Evolutionary conservation across 2,329 filamentous ascomycete species (phyloP), one percentile per base, ranked within the genome.

Genomic region (Ascochyta rabiei): DNA sequence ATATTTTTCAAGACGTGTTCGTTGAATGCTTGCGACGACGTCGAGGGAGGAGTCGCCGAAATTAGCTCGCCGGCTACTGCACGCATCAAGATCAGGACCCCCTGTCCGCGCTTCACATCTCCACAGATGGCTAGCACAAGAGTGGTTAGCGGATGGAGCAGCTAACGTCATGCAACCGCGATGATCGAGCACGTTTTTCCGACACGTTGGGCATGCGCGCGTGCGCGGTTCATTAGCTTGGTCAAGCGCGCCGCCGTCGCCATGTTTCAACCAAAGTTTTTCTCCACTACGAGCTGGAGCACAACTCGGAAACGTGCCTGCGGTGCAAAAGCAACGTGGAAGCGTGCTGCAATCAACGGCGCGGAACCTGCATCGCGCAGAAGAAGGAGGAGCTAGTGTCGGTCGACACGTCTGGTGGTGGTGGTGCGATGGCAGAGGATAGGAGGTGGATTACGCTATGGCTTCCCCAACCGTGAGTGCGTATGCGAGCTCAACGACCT

Each of bases 391-490:
- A 30, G 28, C 24, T 30, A 30, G 28, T 30, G 28, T 30, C 12
- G 28, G 12, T 30, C 12, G 28, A 10, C 28, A 30, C 28, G 10
- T 30, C 12, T 19, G 38, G 33, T 35, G 28, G 31, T 46, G 41
- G 35, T 42, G 49, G 42, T 46, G 49, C 30, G 16, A 53, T 53
- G 49, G 49, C 31, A 28, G 19, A 23, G 44, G 5, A 33, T 23
- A 48, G 52, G 60, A 49, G 56, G 56, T 54, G 43, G 39, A 51
- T 40, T 38, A 40, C 42, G 51, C 41, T 26, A 66, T 68, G 65
- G 50, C 64, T 21, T 54, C 51, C 37, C 57, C 57, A 12, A 47
- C 57, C 10, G 50, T 45, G 35, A 64, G 51, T 42, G 46, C 53
- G n/a, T 33, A 39, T 35, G 34, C 57, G 16, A 64, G 57, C 19